Evolutionary conservation across 108 stramenopile species (phyloP).

Genomic region (Hondaea fermentalgiana): DNA sequence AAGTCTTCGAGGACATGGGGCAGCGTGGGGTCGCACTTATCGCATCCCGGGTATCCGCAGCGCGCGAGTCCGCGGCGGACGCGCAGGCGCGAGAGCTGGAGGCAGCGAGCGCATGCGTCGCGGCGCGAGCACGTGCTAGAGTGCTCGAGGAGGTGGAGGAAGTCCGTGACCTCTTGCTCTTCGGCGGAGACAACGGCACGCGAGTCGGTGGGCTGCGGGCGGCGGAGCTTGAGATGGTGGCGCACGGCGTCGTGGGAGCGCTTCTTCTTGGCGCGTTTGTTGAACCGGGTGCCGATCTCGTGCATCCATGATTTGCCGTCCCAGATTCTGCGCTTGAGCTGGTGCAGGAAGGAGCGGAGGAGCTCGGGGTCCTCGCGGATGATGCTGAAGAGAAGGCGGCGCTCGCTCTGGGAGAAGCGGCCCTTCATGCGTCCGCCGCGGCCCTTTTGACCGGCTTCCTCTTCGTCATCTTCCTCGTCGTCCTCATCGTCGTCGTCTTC

Average conservation of each 20-base stretch:
- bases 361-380: slow-evolving; percentile 19
- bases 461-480: background rate
- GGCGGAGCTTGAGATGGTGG: slow-evolving; percentile 6
- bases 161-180: background rate
- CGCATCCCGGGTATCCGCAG: background rate
- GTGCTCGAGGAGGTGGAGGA: slow-evolving; percentile 1
- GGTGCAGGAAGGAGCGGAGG: slow-evolving; percentile 10
- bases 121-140: background rate
- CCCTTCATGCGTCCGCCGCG: background rate
- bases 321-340: background rate
- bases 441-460: background rate
- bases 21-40: background rate
- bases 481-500: background rate
- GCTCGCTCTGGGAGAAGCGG: background rate
- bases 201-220: background rate
- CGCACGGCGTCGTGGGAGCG: slow-evolving; percentile 11
- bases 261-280: background rate
- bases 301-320: slow-evolving; percentile 4
- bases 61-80: background rate
- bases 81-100: background rate
- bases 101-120: slow-evolving; percentile 14
- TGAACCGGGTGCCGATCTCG: slow-evolving; percentile 1
- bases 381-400: background rate
- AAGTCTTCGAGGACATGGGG: background rate
- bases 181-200: background rate